Evolutionary conservation across 306 rosid species (phyloP).

Genomic region (Castanopsis chinensis): DNA sequence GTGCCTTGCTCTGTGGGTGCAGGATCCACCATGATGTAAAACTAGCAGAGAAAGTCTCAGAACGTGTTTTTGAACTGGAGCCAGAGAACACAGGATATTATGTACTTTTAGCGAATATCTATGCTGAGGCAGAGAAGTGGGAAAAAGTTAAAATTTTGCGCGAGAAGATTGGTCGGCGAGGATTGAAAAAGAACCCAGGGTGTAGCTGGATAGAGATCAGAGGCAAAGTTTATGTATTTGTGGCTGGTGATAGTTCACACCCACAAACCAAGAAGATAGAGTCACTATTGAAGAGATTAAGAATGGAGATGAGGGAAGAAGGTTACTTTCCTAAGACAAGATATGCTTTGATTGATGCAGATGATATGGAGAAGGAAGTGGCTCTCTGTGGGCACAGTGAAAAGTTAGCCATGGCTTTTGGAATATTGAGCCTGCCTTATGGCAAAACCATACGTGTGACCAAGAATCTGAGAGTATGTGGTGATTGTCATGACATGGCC

Average conservation of each 20-base stretch:
- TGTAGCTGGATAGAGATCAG: slow-evolving; percentile 68
- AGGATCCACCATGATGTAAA: slow-evolving; percentile 63
- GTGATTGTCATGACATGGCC: slow-evolving; percentile 77
- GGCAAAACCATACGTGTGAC: slow-evolving; percentile 60
- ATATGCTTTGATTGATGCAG: slow-evolving; percentile 58
- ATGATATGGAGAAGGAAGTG: slow-evolving; percentile 62
- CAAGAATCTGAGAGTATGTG: slow-evolving; percentile 71
- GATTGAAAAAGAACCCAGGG: slow-evolving; percentile 57
- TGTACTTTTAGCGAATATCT: slow-evolving; percentile 62
- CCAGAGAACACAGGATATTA: slow-evolving; percentile 74
- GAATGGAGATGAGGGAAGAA: slow-evolving; percentile 58
- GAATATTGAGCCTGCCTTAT: slow-evolving; percentile 53
- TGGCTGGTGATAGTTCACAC: slow-evolving; percentile 55
- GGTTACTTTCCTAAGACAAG: slow-evolving; percentile 51
- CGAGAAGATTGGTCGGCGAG: slow-evolving; percentile 44
- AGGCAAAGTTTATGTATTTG: slow-evolving; percentile 51
- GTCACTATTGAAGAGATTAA: slow-evolving; percentile 37
- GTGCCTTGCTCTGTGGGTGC: slow-evolving; percentile 68
- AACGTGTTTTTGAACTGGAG: slow-evolving; percentile 60
- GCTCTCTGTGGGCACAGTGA: slow-evolving; percentile 77
- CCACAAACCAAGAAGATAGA: slow-evolving; percentile 56
- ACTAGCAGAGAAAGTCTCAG: slow-evolving; percentile 75
- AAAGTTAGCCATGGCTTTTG: slow-evolving; percentile 69
- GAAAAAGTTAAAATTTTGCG: slow-evolving; percentile 54
- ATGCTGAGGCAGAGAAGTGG: slow-evolving; percentile 78